Percentiles rank a stretch among this genome's conserved stretches.
These are phyloP conservation scores for Acmispon strigosus DNA, from an alignment of 306 rosid genomes.

Conservation along the genomic window DNA sequence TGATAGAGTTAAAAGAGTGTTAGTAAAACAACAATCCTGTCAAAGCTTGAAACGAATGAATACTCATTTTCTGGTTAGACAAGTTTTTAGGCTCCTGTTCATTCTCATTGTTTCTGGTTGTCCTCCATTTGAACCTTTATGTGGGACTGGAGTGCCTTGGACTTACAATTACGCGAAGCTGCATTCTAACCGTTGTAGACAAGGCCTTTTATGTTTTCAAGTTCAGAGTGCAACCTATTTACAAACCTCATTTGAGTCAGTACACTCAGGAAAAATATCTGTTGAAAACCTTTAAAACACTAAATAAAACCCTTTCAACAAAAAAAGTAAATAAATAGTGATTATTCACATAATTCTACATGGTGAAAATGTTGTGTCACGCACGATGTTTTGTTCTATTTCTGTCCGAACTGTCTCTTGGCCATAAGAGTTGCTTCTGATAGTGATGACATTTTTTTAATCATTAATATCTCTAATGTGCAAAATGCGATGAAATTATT, in stretches of 20 bases:
- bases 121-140: too few species aligned
- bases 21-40: background rate
- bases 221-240: background rate
- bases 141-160: background rate
- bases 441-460: background rate
- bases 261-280: background rate
- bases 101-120: too few species aligned
- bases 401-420: background rate
- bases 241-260: background rate
- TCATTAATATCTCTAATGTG: background rate
- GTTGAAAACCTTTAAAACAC: background rate
- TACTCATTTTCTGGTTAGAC: background rate
- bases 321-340: background rate
- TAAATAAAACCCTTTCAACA: background rate
- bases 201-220: background rate
- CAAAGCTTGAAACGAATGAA: background rate
- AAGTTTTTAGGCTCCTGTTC: background rate
- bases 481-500: background rate
- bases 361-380: background rate
- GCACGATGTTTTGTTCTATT: background rate
- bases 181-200: background rate
- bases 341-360: background rate
- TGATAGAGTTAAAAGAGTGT: background rate
- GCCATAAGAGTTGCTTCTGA: background rate
- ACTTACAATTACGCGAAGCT: background rate